These are phyloP conservation scores for Theileria sp. DNA, from an alignment of 169 alveolate species.

Conservation along the genomic window DNA sequence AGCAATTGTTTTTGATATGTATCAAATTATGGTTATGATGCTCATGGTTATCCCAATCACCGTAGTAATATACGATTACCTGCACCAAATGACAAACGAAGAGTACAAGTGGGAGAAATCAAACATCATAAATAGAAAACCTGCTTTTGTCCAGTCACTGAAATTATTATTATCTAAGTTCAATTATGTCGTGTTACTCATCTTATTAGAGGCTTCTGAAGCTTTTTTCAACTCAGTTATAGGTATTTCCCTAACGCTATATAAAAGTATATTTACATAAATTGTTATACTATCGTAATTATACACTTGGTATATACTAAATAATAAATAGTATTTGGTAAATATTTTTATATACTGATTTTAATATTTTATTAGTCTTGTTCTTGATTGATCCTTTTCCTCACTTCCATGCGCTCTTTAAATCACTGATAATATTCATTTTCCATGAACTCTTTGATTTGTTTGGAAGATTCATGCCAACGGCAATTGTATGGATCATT, in stretches of 20 bases:
- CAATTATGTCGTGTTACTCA: not conserved
- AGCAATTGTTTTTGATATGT: not conserved
- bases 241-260: not conserved
- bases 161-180: not conserved
- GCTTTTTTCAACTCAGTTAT: not conserved
- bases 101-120: not conserved
- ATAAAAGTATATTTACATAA: too few species aligned
- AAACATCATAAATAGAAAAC: not conserved
- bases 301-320: too few species aligned
- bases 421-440: not conserved
- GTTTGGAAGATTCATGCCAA: conserved; percentile 5
- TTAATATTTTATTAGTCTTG: conserved; percentile 4
- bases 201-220: not conserved
- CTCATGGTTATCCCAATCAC: not conserved
- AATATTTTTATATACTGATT: not conserved
- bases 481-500: not conserved
- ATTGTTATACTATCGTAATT: too few species aligned
- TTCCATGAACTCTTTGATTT: not conserved
- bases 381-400: conserved; percentile 15
- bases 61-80: not conserved
- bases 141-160: not conserved
- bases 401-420: not conserved
- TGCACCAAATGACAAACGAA: not conserved
- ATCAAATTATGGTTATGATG: not conserved
- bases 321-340: too few species aligned